Base-by-base conservation (phyloP, 805 yeast genomes). In the Yarrowia hollandica region DNA sequence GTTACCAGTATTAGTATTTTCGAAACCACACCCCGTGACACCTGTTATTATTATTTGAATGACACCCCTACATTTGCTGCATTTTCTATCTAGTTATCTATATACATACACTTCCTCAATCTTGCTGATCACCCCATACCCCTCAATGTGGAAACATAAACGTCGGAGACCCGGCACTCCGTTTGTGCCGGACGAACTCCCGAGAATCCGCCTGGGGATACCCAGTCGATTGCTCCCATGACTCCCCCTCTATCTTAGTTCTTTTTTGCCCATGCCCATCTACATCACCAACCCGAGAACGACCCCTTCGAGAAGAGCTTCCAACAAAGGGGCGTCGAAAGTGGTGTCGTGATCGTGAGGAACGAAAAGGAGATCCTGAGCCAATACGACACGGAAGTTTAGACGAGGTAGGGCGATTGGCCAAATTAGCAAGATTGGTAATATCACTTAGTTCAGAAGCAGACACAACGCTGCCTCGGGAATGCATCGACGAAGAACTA, bases 391-490 rank as follows among this genome's bases (percentile, higher is more conserved):
- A 48, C 15, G 55, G 39, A 8, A 48, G 37, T 16, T 44, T 44
- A 11, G 48, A 41, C 23, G 48, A 41, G 15, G 48, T 25, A 5
- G 48, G 33, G 16, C 48, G 48, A 12, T 12, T 16, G 22, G 48
- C 10, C 16, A 25, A 5, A 21, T 25, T 25, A 12, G 33, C 25
- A 4, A 19, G 18, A n/a, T 44, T 8, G n/a, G 52, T 44, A n/a
- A 44, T 44, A 8, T 44, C 52, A 18, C 52, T 44, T 19, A 44
- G 52, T 26, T 41, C 48, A 41, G 48, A 25, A 41, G 48, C 33
- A 26, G 48, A 41, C 48, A 41, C 48, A 16, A 18, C n/a, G 30
- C 30, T 15, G 21, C 31, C 46, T 23, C 46, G 14, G 46, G 46
- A 23, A 41, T 41, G 46, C 46, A 41, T 7, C 19, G 31, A 15